Percentiles rank a stretch among this genome's conserved stretches.
Evolutionary conservation across 768 basidiomycete genomes (phyloP).

Genomic region (Hypsizygus marmoreus): DNA sequence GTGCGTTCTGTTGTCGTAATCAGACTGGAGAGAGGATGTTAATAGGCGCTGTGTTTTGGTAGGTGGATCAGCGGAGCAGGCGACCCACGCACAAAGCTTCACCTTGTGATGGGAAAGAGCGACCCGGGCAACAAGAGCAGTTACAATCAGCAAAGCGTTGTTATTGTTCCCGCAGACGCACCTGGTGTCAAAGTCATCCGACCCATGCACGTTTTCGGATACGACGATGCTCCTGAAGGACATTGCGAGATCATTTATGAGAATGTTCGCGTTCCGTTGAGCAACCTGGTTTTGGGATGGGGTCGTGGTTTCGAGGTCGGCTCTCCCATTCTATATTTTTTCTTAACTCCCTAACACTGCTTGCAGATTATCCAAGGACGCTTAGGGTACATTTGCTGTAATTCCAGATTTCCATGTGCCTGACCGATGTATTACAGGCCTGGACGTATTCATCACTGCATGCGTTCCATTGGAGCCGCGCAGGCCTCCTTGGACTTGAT

Average conservation of each 20-base stretch:
- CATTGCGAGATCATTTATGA: constrained; percentile 96
- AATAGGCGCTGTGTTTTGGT: neutral
- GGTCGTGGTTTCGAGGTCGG: constrained; percentile 90
- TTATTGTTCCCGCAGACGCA: constrained; percentile 87
- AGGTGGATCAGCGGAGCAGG: constrained; percentile 99
- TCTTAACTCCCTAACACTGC: neutral
- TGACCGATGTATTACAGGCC: constrained; percentile 49
- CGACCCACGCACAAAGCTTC: constrained; percentile 85
- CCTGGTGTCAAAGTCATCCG: constrained; percentile 88
- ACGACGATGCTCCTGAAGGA: constrained; percentile 94
- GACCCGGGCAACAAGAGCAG: constrained; percentile 78
- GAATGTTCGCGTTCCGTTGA: constrained; percentile 86
- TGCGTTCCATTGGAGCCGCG: constrained; percentile 94
- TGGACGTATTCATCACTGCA: constrained; percentile 96
- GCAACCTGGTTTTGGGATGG: constrained; percentile 88
- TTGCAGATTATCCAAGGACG: constrained; percentile 89
- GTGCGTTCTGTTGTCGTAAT: constrained; percentile 36
- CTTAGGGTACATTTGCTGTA: constrained; percentile 62
- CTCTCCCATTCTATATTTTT: neutral
- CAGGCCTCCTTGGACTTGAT: constrained; percentile 83
- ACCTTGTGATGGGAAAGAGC: constrained; percentile 94
- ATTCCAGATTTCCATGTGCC: neutral
- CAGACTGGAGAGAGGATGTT: neutral
- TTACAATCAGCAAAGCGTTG: constrained; percentile 90
- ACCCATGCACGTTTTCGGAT: constrained; percentile 93